Conservation (phyloP, 306 rosid species). For the Quercus parvula region DNA sequence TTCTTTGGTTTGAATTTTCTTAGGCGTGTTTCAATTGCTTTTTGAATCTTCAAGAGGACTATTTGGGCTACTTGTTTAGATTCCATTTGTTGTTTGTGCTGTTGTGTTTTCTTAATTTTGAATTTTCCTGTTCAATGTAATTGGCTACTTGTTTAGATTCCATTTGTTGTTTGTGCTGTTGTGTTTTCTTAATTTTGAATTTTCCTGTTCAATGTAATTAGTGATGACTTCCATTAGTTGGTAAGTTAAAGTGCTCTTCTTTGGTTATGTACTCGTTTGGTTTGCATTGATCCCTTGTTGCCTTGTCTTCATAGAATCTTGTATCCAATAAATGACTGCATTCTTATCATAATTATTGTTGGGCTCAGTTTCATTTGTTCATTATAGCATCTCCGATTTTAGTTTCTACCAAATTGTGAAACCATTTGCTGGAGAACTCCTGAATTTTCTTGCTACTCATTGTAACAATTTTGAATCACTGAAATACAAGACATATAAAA, state of each 20-base stretch:
- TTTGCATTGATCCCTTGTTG: conserved; percentile 2
- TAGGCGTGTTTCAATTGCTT: not conserved
- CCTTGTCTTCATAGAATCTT: not conserved
- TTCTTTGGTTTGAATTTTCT: not conserved
- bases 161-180: not conserved
- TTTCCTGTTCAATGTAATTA: not conserved
- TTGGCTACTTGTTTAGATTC: not conserved
- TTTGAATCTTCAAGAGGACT: not conserved
- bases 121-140: not conserved
- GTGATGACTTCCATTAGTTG: not conserved
- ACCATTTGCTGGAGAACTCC: not conserved
- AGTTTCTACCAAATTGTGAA: not conserved
- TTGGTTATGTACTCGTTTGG: not conserved
- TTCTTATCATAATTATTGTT: not conserved
- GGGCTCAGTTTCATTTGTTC: not conserved
- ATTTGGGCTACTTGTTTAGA: not conserved
- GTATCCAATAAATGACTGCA: not conserved
- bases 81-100: not conserved
- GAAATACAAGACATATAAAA: too few species aligned
- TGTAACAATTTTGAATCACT: not conserved
- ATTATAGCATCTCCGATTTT: not conserved
- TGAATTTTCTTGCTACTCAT: not conserved
- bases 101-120: not conserved
- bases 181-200: not conserved
- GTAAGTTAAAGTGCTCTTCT: not conserved